Conservation (phyloP, 2,329 filamentous ascomycete genomes). For the Fusarium siculi region DNA sequence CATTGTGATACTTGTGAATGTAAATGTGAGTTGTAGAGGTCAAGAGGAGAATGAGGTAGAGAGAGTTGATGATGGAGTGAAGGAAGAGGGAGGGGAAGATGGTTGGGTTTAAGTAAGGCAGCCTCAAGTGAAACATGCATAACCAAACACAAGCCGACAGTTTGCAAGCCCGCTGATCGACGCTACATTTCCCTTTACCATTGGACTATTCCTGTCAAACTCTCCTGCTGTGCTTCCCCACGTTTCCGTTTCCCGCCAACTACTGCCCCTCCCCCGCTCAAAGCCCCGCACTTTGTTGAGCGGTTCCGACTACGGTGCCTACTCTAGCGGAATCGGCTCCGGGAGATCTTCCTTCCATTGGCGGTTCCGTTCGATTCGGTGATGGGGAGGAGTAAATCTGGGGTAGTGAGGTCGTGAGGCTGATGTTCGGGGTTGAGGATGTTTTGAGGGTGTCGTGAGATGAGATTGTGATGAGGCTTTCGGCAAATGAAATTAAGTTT, state of each 20-base stretch:
- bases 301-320: neutral
- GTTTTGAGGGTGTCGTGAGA: neutral
- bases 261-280: neutral
- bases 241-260: neutral
- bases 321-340: neutral
- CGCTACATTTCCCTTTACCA: neutral
- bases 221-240: neutral
- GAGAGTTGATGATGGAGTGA: neutral
- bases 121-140: slow-evolving; percentile 15
- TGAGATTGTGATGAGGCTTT: no score
- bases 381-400: neutral
- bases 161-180: neutral
- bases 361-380: neutral
- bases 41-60: neutral
- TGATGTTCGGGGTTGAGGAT: neutral
- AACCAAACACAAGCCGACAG: neutral
- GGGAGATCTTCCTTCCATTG: neutral
- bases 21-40: neutral
- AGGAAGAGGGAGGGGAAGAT: slow-evolving; percentile 14
- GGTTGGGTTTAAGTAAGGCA: slow-evolving; percentile 14
- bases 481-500: neutral
- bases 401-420: neutral
- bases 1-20: slow-evolving; percentile 15
- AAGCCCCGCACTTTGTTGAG: neutral
- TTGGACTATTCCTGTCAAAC: neutral